Base-by-base conservation (phyloP, 2,329 filamentous ascomycete genomes). In the Chlorencoelia australis region DNA sequence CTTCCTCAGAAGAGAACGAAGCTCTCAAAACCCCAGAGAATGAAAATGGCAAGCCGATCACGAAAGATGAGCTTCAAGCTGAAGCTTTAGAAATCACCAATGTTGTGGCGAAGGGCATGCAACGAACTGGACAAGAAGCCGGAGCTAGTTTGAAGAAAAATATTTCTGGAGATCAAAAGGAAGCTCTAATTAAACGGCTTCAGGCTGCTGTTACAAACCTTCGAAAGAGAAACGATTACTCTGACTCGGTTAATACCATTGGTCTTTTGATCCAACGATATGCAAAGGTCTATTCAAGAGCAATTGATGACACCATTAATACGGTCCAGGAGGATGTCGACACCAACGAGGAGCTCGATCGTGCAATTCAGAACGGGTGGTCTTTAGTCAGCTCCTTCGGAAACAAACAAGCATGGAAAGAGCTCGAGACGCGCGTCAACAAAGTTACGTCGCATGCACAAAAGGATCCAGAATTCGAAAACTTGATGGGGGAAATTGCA, bases 331-430 rank as follows among this genome's bases (percentile, higher is more conserved):
- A 82, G 26, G 83, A 88, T 44, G 63, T 89, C 0, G 66, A 82
- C 22, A 68, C 77, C 5, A 94, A 94, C 49, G 66, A 64, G 2
- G 85, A 82, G 34, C 73, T 83, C 6, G 83, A 93, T 43, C 69
- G 71, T 37, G 87, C 87, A 0, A 65, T 88, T 14, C 71, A 72
- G 44, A 87, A 89, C 49, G 81, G 93, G 35, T 94, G 87, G 86
- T 62, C 68, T 1, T 71, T 96, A 15, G 47, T 94, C 18, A 81
- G 76, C 33, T 85, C 82, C 0, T 87, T 95, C 48, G 89, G 89
- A 4, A 75, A 85, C 44, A 60, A 61, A 4, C 59, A 76, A 10
- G 71, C 81, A 28, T 96, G 89, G 89, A 66, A 83, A n/a, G 67
- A 74, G 37, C 69, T 89, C 2, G 76, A 87, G 53, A 58, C 69